phyloP scores from a whole-genome alignment of 2,329 filamentous ascomycete species.

The Ceratocystis albifundus region DNA sequence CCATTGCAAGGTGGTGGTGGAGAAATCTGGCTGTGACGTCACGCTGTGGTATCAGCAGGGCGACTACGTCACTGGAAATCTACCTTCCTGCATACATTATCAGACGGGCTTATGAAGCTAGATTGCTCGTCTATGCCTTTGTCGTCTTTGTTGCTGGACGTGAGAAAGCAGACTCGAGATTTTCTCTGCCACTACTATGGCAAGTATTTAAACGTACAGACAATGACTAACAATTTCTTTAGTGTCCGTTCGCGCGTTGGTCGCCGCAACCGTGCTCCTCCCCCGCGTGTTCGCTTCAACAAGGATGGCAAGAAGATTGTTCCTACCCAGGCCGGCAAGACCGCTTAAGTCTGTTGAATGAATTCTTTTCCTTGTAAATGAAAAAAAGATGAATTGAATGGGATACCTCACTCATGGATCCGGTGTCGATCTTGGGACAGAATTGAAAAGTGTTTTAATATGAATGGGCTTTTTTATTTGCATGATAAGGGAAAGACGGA shows the following conservation, averaged over 20 bases:
- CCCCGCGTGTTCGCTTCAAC: slow-evolving; percentile 97
- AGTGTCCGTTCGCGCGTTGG: slow-evolving; percentile 96
- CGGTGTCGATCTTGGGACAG: slow-evolving; percentile 19
- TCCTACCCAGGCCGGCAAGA: slow-evolving; percentile 67
- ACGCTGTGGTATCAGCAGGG: slow-evolving; percentile 3
- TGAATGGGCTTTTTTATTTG: slow-evolving; percentile 1
- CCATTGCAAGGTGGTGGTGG: slow-evolving; percentile 20
- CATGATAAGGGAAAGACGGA: slow-evolving; percentile 18
- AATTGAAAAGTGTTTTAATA: slow-evolving; percentile 19
- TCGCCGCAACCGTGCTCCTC: slow-evolving; percentile 97
- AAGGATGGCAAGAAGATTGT: slow-evolving; percentile 99
- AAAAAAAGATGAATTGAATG: slow-evolving; percentile 12
- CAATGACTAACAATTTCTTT: slow-evolving; percentile 34
- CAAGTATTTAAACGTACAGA: background rate
- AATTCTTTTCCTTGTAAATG: background rate
- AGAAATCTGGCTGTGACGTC: slow-evolving; percentile 14
- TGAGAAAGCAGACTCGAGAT: background rate
- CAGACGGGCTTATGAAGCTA: slow-evolving; percentile 18
- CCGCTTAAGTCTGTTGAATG: slow-evolving; percentile 27
- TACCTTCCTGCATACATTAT: background rate
- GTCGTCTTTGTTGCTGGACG: slow-evolving; percentile 12
- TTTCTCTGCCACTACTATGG: background rate
- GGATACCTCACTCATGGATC: slow-evolving; percentile 18
- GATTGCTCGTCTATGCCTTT: slow-evolving; percentile 11
- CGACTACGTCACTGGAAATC: background rate